These are phyloP conservation scores for Coemansia sp. DNA, from an alignment of 192 early-diverging fungal genomes.

Conservation along the genomic window DNA sequence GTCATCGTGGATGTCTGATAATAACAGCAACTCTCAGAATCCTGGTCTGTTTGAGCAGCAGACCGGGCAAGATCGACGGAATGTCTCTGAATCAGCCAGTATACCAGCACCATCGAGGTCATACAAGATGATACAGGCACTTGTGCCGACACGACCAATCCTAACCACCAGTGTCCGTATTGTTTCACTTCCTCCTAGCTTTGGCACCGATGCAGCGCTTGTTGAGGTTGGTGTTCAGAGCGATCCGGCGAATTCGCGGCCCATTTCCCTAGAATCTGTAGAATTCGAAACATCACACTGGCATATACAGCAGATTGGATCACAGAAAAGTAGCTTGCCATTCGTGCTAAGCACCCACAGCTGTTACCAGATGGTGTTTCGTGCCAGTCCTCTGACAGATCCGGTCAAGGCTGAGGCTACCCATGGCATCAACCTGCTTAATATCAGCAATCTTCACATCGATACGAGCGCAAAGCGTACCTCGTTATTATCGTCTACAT, in stretches of 20 bases:
- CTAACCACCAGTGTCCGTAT: constrained; percentile 20
- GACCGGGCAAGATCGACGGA: not conserved
- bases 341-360: constrained; percentile 10
- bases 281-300: constrained; percentile 22
- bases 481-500: not conserved
- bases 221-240: constrained; percentile 25
- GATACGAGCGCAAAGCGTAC: not conserved
- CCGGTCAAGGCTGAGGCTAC: constrained; percentile 5
- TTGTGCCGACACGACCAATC: constrained; percentile 29
- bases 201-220: constrained; percentile 31
- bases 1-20: constrained; percentile 24
- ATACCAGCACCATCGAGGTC: not conserved
- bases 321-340: constrained; percentile 5
- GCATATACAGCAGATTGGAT: constrained; percentile 27
- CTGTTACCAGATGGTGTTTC: constrained; percentile 28
- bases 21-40: not conserved
- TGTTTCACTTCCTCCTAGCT: constrained; percentile 25
- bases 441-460: not conserved
- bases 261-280: constrained; percentile 14
- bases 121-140: constrained; percentile 30
- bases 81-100: not conserved
- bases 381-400: constrained; percentile 8
- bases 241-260: not conserved
- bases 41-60: not conserved
- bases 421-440: constrained; percentile 16